Conservation (phyloP, 139 green algal species). For the Coccomyxa sp. region DNA sequence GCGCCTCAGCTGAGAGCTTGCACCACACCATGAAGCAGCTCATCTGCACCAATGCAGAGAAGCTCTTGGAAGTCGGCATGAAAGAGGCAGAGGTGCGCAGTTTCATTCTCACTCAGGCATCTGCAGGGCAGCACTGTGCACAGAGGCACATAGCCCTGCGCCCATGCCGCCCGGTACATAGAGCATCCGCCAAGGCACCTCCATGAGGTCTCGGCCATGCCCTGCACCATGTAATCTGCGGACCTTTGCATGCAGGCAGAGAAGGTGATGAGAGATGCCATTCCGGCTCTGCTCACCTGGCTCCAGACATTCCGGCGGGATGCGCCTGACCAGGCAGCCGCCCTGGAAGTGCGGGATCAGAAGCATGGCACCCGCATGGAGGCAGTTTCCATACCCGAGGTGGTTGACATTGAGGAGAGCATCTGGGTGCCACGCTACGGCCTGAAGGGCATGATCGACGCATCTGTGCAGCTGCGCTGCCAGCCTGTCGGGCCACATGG, state of each 20-base stretch:
- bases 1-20: constrained; percentile 11
- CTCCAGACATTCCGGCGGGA: constrained; percentile 26
- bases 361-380: neutral
- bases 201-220: too few relatives aligned
- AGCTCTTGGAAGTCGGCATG: constrained; percentile 59
- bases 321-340: neutral
- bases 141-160: too few relatives aligned
- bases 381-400: constrained; percentile 34
- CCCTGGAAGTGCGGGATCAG: neutral
- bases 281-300: constrained; percentile 30
- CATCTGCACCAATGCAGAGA: constrained; percentile 34
- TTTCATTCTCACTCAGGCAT: too few relatives aligned
- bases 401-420: constrained; percentile 93
- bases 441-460: constrained; percentile 91
- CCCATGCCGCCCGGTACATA: too few relatives aligned
- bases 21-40: too few relatives aligned
- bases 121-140: too few relatives aligned
- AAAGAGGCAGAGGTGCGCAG: constrained; percentile 32
- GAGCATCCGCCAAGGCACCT: too few relatives aligned
- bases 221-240: too few relatives aligned
- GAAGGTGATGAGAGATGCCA: constrained; percentile 13
- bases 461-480: constrained; percentile 46
- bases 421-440: constrained; percentile 86
- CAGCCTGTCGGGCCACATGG: neutral
- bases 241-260: constrained; percentile 12